Conservation (phyloP, 1,284 basidiomycete species). For the Puccinia coronata region DNA sequence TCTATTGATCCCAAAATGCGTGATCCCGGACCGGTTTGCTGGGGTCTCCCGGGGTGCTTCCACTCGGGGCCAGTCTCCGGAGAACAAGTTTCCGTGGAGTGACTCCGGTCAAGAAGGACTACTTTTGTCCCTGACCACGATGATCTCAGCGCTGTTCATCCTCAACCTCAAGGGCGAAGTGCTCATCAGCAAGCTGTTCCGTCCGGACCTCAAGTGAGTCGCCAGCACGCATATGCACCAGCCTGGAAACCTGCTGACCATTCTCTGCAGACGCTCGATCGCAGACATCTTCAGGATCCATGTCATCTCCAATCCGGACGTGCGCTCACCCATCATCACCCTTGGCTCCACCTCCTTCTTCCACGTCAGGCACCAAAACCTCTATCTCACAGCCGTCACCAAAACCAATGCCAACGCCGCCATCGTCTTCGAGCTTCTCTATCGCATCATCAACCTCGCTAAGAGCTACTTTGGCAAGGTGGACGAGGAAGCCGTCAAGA, state of each 20-base stretch:
- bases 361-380: conserved; percentile 89
- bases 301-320: conserved; percentile 94
- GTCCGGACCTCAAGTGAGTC: conserved; percentile 86
- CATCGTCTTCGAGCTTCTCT: conserved; percentile 95
- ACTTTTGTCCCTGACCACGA: too few relatives aligned
- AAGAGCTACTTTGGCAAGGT: conserved; percentile 96
- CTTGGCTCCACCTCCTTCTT: conserved; percentile 97
- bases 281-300: conserved; percentile 97
- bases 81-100: background rate
- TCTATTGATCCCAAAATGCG: too few relatives aligned
- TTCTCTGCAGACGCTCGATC: conserved; percentile 76
- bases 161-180: conserved; percentile 66
- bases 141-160: conserved; percentile 51
- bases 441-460: conserved; percentile 89
- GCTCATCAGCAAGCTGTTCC: conserved; percentile 86
- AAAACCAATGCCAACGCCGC: conserved; percentile 96
- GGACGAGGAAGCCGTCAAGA: conserved; percentile 96
- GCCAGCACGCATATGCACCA: conserved; percentile 1
- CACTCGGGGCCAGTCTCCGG: background rate
- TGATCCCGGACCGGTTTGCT: too few relatives aligned
- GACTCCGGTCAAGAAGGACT: too few relatives aligned
- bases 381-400: conserved; percentile 83
- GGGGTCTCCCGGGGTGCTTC: too few relatives aligned
- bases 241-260: conserved; percentile 68
- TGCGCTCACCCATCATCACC: conserved; percentile 94